phyloP scores from a whole-genome alignment of 371 early-diverging fungal species.

The Batrachochytrium dendrobatidis region DNA sequence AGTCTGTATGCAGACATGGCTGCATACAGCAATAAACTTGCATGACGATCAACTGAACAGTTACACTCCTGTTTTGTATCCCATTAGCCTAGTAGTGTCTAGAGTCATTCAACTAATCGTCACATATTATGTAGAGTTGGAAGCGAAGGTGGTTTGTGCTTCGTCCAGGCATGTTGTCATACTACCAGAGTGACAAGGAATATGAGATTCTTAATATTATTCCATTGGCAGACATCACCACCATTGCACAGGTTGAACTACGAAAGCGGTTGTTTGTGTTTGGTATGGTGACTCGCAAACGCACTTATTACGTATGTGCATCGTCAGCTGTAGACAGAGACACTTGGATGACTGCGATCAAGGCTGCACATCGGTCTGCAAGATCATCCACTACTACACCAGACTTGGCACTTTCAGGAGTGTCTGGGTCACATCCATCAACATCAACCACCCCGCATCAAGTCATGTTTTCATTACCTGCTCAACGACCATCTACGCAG shows the following conservation, averaged over 20 bases:
- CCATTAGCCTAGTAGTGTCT: too few relatives aligned
- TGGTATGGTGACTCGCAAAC: constrained; percentile 64
- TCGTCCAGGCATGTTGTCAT: constrained; percentile 64
- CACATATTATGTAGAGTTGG: constrained; percentile 62
- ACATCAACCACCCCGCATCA: background rate
- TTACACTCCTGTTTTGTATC: too few relatives aligned
- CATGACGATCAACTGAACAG: too few relatives aligned
- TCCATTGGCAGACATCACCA: constrained; percentile 63
- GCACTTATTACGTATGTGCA: constrained; percentile 71
- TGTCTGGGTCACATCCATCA: too few relatives aligned
- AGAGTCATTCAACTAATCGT: background rate
- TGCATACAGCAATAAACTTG: too few relatives aligned
- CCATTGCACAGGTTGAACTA: constrained; percentile 63
- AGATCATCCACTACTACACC: background rate
- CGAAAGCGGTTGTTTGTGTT: constrained; percentile 64
- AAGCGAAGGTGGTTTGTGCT: constrained; percentile 83
- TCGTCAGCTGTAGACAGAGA: constrained; percentile 55
- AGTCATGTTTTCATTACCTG: background rate
- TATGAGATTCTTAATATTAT: constrained; percentile 71
- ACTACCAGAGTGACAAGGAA: constrained; percentile 83
- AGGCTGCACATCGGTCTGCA: constrained; percentile 12
- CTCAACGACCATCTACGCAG: background rate
- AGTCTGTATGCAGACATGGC: too few relatives aligned
- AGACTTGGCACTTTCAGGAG: too few relatives aligned
- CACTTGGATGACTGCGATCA: constrained; percentile 50